Evolutionary conservation across 768 basidiomycete species (phyloP), one percentile per base, ranked within the genome.

Genomic region (Rubroboletus pulcherrimus): DNA sequence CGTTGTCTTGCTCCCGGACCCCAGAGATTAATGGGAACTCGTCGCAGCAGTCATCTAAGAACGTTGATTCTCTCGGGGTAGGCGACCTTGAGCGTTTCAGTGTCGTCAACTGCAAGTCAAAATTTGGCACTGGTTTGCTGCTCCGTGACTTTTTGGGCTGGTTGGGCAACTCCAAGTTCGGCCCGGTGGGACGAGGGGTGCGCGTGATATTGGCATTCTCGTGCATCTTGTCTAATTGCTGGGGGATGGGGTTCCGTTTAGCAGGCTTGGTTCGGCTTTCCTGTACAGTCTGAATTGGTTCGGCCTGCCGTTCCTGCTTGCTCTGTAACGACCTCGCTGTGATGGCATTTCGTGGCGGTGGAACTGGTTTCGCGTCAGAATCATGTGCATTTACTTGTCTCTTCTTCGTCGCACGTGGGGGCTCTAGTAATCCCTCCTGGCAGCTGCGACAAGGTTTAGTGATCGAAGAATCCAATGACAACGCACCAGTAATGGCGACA

Each of bases 401-500:
- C 60, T 69, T 74, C 58, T 73, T 79, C 29, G 71, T 59, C 42
- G 61, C 50, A 47, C 76, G 59, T 59, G 78, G 79, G 26, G 84
- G 84, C 49, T 80, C 82, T 14, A 68, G 60, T 12, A 87, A 62
- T 1, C 91, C 91, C 24, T 91, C 86, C 37, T 84, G 80, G 62
- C 91, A 92, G 66, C 91, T 93, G 59, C n/a, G 40, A 29, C 46
- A 47, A 50, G 40, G 49, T 19, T 66, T 51, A 65, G 61, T 38
- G 51, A 50, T 38, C 2, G 9, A 42, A 24, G 17, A 30, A 26
- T 43, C 39, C 44, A 41, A 39, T 59, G 59, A 14, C 49, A 30
- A 60, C 49, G 40, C 75, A 59, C 91, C 91, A 93, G 35, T 85
- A 66, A 73, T 93, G 91, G 26, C 85, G 81, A 65, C 91, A 93